These are phyloP conservation scores for Pisolithus orientalis DNA, from an alignment of 768 basidiomycete species.

Conservation along the genomic window DNA sequence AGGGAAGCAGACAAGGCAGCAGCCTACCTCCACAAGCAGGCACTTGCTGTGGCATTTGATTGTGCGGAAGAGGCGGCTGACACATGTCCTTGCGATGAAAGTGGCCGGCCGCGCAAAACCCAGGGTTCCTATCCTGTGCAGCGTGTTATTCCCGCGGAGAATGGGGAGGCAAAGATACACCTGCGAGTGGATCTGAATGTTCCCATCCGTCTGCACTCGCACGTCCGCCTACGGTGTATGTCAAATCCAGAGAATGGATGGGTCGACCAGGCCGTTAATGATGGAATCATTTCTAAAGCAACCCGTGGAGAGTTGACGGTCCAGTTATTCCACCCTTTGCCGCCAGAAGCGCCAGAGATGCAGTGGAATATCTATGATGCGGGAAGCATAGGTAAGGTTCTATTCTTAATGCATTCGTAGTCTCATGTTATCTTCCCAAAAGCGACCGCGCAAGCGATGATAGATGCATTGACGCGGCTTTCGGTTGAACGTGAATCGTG, in stretches of 20 bases:
- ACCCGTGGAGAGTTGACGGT: slow-evolving; percentile 49
- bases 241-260: slow-evolving; percentile 48
- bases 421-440: neutral
- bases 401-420: neutral
- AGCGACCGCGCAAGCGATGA: slow-evolving; percentile 62
- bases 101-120: slow-evolving; percentile 41
- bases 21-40: slow-evolving; percentile 49
- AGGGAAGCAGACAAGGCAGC: slow-evolving; percentile 18
- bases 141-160: slow-evolving; percentile 18
- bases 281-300: slow-evolving; percentile 54
- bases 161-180: slow-evolving; percentile 40
- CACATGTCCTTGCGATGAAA: slow-evolving; percentile 61
- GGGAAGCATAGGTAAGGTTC: slow-evolving; percentile 45
- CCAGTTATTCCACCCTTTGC: slow-evolving; percentile 48
- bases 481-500: slow-evolving; percentile 36
- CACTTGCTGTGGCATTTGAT: slow-evolving; percentile 54
- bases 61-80: slow-evolving; percentile 63
- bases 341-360: slow-evolving; percentile 53
- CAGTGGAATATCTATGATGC: slow-evolving; percentile 63
- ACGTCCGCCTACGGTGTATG: slow-evolving; percentile 55
- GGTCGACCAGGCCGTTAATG: slow-evolving; percentile 41
- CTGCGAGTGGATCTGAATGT: slow-evolving; percentile 50
- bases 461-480: slow-evolving; percentile 52
- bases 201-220: slow-evolving; percentile 53
- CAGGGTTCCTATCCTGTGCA: slow-evolving; percentile 31